These are phyloP conservation scores for Ploettnerulaceae sp. DNA, from an alignment of 2,329 filamentous ascomycete species.

Conservation along the genomic window DNA sequence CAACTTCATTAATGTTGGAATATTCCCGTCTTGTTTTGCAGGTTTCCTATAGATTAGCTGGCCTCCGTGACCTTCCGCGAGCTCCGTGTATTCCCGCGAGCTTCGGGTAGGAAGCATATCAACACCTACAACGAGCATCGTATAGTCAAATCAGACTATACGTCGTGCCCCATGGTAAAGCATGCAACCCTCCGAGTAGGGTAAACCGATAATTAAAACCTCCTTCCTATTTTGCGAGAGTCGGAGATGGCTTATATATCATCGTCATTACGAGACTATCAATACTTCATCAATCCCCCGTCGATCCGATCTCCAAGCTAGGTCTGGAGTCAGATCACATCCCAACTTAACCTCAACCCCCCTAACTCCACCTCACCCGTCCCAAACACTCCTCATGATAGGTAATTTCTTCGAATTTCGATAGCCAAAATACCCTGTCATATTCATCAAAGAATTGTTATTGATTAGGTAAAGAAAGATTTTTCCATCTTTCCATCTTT, in stretches of 20 bases:
- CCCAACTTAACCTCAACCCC: constrained; percentile 40
- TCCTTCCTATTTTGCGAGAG: constrained; percentile 36
- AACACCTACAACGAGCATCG: too few species aligned
- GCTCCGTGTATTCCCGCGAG: constrained; percentile 37
- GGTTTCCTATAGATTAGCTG: too few species aligned
- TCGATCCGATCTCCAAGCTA: neutral
- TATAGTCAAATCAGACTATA: too few species aligned
- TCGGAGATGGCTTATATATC: constrained; percentile 34
- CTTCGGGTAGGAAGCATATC: too few species aligned
- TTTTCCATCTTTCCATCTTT: constrained; percentile 43
- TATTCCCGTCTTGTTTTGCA: too few species aligned
- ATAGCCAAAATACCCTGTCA: constrained; percentile 45
- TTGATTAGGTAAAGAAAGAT: too few species aligned
- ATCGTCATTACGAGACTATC: constrained; percentile 38
- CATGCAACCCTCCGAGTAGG: too few species aligned
- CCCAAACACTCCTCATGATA: constrained; percentile 40
- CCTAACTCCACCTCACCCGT: constrained; percentile 37
- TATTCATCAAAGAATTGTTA: constrained; percentile 48
- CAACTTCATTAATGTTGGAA: constrained; percentile 47
- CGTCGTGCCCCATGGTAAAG: too few species aligned
- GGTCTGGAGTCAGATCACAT: constrained; percentile 26
- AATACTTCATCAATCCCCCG: constrained; percentile 16
- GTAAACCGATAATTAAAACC: too few species aligned
- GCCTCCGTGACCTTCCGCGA: too few species aligned
- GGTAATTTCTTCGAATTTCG: constrained; percentile 43